A percentile compares a stretch with the other conserved stretches of the same genome.
phyloP scores from a whole-genome alignment of 176 grass and related monocot genomes.

The Paspalum vaginatum region DNA sequence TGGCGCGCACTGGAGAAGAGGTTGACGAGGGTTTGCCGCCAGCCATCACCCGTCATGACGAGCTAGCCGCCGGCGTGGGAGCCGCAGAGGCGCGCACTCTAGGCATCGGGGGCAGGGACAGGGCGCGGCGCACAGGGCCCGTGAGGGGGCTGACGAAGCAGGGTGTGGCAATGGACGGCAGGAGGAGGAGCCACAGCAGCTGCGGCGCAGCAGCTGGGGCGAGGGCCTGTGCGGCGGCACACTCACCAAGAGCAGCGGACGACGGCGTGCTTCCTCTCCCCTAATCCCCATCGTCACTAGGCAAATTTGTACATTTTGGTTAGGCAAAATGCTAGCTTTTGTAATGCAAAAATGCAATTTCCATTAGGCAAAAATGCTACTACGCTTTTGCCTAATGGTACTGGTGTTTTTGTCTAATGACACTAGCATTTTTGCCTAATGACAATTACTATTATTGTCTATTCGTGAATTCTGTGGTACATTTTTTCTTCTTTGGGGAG shows the following conservation, averaged over 20 bases:
- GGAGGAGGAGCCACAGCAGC: slow-evolving; percentile 20
- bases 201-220: neutral
- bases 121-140: neutral
- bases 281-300: no score
- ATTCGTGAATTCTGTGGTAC: no score
- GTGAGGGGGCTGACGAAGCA: slow-evolving; percentile 9
- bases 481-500: no score
- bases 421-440: no score
- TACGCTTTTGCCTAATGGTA: no score
- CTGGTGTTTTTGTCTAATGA: no score
- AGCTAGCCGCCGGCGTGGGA: slow-evolving; percentile 31
- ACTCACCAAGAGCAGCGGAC: neutral
- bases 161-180: neutral
- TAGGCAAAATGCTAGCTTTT: no score
- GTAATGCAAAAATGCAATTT: no score
- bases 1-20: neutral
- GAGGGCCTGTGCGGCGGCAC: neutral
- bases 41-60: neutral
- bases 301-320: no score
- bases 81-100: slow-evolving; percentile 5
- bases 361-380: no score
- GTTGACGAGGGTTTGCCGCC: slow-evolving; percentile 23
- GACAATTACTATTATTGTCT: no score
- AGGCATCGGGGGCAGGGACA: neutral
- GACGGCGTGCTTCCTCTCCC: no score